Percentiles rank a stretch among this genome's conserved stretches.
These are phyloP conservation scores for Populus pruinosa DNA, from an alignment of 345 rosid genomes.

Conservation along the genomic window DNA sequence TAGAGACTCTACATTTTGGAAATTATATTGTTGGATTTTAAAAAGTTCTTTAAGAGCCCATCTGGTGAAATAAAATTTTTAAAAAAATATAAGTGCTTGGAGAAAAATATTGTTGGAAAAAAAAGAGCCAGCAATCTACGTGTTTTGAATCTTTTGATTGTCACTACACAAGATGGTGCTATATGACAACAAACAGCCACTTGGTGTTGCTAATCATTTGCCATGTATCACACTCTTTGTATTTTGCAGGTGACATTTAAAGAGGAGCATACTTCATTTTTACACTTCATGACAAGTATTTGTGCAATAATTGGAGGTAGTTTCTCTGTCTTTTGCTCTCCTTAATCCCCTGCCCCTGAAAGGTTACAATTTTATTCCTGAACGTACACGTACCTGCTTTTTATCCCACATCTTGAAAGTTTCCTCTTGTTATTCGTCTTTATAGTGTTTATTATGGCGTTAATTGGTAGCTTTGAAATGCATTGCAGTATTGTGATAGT, in stretches of 20 bases:
- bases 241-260: conserved; percentile 23
- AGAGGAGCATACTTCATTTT: conserved; percentile 27
- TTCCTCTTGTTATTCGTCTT: neutral
- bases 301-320: conserved; percentile 35
- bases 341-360: neutral
- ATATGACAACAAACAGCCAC: neutral
- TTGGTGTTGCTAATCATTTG: neutral
- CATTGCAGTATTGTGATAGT: neutral
- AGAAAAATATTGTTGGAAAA: neutral
- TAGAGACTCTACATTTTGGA: neutral
- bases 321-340: neutral
- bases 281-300: conserved; percentile 29
- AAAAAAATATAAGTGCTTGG: neutral
- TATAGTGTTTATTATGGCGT: neutral
- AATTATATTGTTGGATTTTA: too few relatives aligned
- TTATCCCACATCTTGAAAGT: neutral
- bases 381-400: neutral
- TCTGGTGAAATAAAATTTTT: neutral
- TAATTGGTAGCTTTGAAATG: neutral
- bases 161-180: neutral
- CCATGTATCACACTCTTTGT: neutral
- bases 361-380: neutral
- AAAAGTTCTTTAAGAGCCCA: neutral
- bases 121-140: neutral
- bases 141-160: neutral